phyloP scores from a whole-genome alignment of 495 filamentous ascomycete genomes.

The Trichodelitschia bisporula region DNA sequence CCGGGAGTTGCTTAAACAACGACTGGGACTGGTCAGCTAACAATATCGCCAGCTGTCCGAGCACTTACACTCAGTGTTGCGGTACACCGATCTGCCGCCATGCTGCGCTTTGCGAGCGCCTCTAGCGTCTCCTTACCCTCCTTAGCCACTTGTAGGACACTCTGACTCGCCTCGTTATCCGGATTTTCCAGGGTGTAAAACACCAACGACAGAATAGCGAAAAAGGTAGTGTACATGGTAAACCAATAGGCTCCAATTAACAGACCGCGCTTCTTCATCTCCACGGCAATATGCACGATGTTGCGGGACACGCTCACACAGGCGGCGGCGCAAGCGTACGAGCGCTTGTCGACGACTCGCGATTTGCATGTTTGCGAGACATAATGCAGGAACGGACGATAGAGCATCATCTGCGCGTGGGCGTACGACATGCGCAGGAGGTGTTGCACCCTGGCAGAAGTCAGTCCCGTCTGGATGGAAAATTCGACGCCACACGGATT shows the following conservation, averaged over 20 bases:
- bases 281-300: conserved; percentile 73
- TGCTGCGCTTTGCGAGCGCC: conserved; percentile 52
- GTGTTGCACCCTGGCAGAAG: conserved; percentile 45
- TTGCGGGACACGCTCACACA: conserved; percentile 82
- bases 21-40: conserved; percentile 20
- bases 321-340: conserved; percentile 79
- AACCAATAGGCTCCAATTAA: conserved; percentile 92
- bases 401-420: conserved; percentile 86
- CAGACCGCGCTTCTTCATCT: conserved; percentile 64
- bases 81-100: conserved; percentile 72
- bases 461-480: no score
- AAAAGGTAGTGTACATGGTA: conserved; percentile 87
- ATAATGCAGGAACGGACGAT: conserved; percentile 88
- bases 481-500: no score
- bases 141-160: conserved; percentile 60
- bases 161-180: conserved; percentile 44
- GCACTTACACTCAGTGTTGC: conserved; percentile 40
- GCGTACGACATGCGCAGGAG: conserved; percentile 68
- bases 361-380: conserved; percentile 44
- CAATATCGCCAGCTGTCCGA: conserved; percentile 1
- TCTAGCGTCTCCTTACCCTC: conserved; percentile 64
- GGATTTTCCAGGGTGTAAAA: conserved; percentile 86
- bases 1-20: conserved; percentile 63
- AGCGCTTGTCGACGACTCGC: conserved; percentile 55
- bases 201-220: conserved; percentile 68